Base-by-base conservation (phyloP, 768 basidiomycete species). In the Lactarius tabidus region DNA sequence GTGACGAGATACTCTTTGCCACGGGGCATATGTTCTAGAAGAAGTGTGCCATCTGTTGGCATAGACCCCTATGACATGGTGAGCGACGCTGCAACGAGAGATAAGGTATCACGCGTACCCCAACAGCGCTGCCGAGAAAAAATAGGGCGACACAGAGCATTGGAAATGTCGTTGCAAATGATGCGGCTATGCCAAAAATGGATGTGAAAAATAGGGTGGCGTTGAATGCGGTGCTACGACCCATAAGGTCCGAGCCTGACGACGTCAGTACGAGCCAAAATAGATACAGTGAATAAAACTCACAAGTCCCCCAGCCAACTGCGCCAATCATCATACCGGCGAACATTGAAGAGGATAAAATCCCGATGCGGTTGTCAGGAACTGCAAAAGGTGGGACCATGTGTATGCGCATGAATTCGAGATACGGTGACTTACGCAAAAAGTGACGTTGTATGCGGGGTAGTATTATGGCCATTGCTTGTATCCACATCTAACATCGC, bases 271-370 rank as follows among this genome's bases (percentile, higher is more conserved):
- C n/a, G 57, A 31, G 38, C 57, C 54, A 14, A 58, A 51, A 59
- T 43, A 59, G 35, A 55, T n/a, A 43, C 23, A 33, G 17, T 9
- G 15, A 20, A 6, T 8, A 78, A 6, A 12, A 77, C 85, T 59
- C 70, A 89, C 91, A 94, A 28, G 91, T 88, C 63, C 95, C 95
- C 95, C 95, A 95, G 5, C 89, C 91, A 10, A 95, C 77, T 1
- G 92, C 90, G 1, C 95, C 93, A 58, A 97, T 73, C 94, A 98
- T 97, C 96, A 98, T 98, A n/a, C 96, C 93, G 14, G 83, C 86
- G 72, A 95, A 95, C 84, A 93, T 94, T 4, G 90, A 87, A 4
- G 93, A 91, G 0, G 94, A 95, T 17, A 98, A 77, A 1, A 82
- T 74, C 28, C 95, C 96, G 57, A 95, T 91, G 68, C 85, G 85